Evolutionary conservation across 148 eudicot species (phyloP), one percentile per base, ranked within the genome.

Genomic region (Camellia lanceoleosa): DNA sequence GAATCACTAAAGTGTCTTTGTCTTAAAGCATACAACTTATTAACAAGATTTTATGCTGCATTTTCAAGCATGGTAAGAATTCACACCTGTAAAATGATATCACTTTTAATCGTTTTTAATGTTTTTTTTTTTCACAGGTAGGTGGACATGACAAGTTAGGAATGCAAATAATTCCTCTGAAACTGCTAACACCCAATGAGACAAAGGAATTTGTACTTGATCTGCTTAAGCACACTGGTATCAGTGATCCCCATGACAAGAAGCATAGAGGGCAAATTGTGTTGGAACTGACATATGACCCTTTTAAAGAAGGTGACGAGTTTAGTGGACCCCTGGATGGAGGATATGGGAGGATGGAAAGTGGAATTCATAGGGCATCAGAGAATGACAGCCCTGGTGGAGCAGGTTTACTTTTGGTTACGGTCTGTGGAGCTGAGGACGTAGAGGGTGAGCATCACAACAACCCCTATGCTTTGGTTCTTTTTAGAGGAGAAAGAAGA

Each of bases 101-200:
- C 38, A 1, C 76, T 52, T 73, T 73, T 71, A 3, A 51, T 71
- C 56, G 1, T 15, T 56, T 0, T 52, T 52, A 14, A 9, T 30
- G 9, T 30, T n/a, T 65, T 61, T 46, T 49, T 30, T 30, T 30
- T 68, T 15, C 69, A 78, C 84, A 95, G 99, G 92, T 95, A 7
- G 99, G 99, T 41, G 80, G 76, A 61, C 90, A 95, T 82, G 99
- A 95, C 80, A 87, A 74, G 61, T 20, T 95, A 78, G 99, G 99
- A 19, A 88, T 85, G 82, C 97, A 95, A 87, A 61, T 82, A 42
- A 81, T 89, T 79, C 93, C 97, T 49, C 62, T 95, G 81, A 93
- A 92, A 71, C 73, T 76, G 60, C 90, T 94, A 73, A 79, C 43
- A 18, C 90, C 97, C 20, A 79, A 88, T 65, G 94, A 91, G 82